A percentile compares a stretch with the other conserved stretches of the same genome.
Conservation (phyloP, 2,329 filamentous ascomycete genomes). For the Scedosporium boydii region DNA sequence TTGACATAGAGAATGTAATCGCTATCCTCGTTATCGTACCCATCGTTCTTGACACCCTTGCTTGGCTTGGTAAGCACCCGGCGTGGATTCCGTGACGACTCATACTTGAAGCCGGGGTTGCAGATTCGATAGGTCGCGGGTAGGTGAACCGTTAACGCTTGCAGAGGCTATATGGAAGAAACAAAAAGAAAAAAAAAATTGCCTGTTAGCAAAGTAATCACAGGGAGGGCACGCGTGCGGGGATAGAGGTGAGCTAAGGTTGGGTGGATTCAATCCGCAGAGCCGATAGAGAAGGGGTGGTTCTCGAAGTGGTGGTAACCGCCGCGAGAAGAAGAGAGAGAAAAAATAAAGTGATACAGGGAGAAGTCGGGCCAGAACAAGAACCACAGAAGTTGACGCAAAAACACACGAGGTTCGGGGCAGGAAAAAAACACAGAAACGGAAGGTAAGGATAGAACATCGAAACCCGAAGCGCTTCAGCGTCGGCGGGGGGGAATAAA, state of each 20-base stretch:
- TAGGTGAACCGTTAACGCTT: conserved; percentile 88
- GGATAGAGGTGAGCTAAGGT: too few species aligned
- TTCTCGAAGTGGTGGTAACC: too few species aligned
- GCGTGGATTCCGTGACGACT: conserved; percentile 91
- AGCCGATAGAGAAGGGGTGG: too few species aligned
- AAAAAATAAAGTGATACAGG: too few species aligned
- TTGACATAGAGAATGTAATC: conserved; percentile 99
- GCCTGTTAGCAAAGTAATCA: background rate
- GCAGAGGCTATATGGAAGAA: conserved; percentile 61
- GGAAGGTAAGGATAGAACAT: too few species aligned
- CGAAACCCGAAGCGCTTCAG: background rate
- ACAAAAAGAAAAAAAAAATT: conserved; percentile 8
- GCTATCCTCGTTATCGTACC: conserved; percentile 97
- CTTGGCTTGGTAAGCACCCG: conserved; percentile 95
- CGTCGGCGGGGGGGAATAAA: background rate
- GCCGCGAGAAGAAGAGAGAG: too few species aligned
- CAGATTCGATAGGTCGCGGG: conserved; percentile 96
- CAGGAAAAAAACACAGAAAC: background rate
- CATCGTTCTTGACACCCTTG: conserved; percentile 97
- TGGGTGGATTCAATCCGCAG: too few species aligned
- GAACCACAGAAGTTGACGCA: too few species aligned
- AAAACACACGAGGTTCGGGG: background rate
- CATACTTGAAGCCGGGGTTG: conserved; percentile 97
- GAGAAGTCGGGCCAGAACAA: too few species aligned
- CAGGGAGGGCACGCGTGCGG: background rate